Conservation (phyloP, 495 filamentous ascomycete species). For the Oidiodendron maius region DNA sequence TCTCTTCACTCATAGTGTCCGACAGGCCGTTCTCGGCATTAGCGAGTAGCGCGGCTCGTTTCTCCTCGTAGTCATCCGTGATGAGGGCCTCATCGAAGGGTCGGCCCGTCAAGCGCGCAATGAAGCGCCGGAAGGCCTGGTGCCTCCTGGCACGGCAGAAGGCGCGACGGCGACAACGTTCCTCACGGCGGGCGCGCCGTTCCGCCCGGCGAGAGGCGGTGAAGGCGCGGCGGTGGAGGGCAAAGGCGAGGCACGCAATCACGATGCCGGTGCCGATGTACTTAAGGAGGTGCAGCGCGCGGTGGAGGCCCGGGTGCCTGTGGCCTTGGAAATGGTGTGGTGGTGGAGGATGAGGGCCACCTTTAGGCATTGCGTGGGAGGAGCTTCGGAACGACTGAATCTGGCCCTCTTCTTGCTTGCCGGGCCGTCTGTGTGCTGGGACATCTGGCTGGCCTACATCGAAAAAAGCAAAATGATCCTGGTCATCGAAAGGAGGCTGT, state of each 20-base stretch:
- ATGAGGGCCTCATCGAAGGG: constrained; percentile 3
- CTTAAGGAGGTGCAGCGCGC: constrained; percentile 9
- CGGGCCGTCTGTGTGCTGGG: background rate
- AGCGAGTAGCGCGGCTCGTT: constrained; percentile 7
- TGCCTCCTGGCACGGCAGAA: constrained; percentile 34
- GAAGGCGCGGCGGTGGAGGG: constrained; percentile 25
- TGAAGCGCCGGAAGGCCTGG: constrained; percentile 19
- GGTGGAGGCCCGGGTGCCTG: constrained; percentile 7
- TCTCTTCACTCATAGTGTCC: constrained; percentile 31
- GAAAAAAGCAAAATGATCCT: background rate
- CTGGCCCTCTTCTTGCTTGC: background rate
- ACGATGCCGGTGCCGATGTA: constrained; percentile 23
- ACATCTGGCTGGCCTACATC: background rate
- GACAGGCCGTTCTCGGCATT: constrained; percentile 33
- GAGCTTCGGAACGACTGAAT: background rate
- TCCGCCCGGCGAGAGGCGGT: constrained; percentile 17
- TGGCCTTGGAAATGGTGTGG: background rate
- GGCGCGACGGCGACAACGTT: constrained; percentile 32
- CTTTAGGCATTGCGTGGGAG: background rate
- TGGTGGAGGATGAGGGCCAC: constrained; percentile 4
- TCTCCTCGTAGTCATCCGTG: constrained; percentile 17
- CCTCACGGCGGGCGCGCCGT: constrained; percentile 28
- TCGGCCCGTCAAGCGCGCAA: constrained; percentile 10
- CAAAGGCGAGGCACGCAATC: constrained; percentile 27
- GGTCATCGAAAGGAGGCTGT: background rate